Evolutionary conservation across 352 stramenopile species (phyloP), one percentile per base, ranked within the genome.

Genomic region (Phytophthora foliorum): DNA sequence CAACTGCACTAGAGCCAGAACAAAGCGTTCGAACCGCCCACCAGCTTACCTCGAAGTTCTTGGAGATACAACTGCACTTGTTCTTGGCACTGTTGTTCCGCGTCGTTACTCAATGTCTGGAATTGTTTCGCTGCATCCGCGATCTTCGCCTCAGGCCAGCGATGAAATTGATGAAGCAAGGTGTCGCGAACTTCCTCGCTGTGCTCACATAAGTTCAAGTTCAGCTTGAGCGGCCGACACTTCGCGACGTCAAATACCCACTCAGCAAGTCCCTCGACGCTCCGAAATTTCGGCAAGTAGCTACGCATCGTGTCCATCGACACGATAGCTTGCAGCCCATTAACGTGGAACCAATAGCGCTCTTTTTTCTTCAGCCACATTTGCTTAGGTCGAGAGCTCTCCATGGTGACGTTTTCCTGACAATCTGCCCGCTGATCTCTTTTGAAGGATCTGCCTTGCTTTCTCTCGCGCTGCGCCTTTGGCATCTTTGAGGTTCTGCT

Each of bases 1-100:
- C 25, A 78, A 45, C 34, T 72, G 49, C 16, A 78, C 66, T n/a
- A n/a, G n/a, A n/a, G n/a, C n/a, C n/a, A n/a, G n/a, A n/a, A 78
- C 24, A 78, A 41, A 34, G 61, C 50, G 34, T 53, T 73, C 6
- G 48, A 44, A 22, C 57, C 67, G 17, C n/a, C 27, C 8, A 48
- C 0, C 10, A 78, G 48, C 14, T 72, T 78, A 2, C 45, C 56
- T 7, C 59, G 59, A n/a, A 75, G 60, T 13, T 75, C 50, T 6
- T 63, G 59, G 7, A 75, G 19, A 32, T 75, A 75, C 25, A 78
- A 45, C 34, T 72, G 49, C 16, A 78, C 66, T n/a, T 78, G 66
- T 36, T 75, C 44, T 11, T 55, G 42, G 13, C 70, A 75, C 27
- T 32, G 34, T n/a, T 65, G 21, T 24, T 75, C 27, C 2, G 51